Conservation (phyloP, 352 stramenopile species). For the Paralagenidium karlingii region DNA sequence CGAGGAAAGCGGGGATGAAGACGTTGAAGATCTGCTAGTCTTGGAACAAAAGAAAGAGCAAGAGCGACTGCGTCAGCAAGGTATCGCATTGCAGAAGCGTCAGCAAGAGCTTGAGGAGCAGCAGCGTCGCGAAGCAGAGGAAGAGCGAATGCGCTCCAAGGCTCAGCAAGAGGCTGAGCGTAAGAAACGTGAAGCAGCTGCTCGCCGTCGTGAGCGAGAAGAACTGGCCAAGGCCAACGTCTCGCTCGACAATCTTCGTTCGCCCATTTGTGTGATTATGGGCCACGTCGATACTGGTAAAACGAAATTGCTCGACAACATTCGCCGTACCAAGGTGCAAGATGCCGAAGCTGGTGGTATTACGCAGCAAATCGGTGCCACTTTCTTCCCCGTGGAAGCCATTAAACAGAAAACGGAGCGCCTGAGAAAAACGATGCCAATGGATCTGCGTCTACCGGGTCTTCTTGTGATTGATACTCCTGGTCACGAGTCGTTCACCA, state of each 20-base stretch:
- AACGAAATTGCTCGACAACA: constrained; percentile 99
- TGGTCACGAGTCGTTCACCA: constrained; percentile 99
- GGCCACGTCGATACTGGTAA: constrained; percentile 98
- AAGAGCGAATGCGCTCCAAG: constrained; percentile 69
- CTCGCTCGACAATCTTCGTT: constrained; percentile 91
- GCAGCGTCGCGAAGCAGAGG: constrained; percentile 40
- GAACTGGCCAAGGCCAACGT: constrained; percentile 75
- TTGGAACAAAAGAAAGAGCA: constrained; percentile 91
- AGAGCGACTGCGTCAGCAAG: constrained; percentile 83
- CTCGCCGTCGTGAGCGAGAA: constrained; percentile 54
- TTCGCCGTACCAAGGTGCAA: constrained; percentile 98
- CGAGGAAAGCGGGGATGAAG: constrained; percentile 71
- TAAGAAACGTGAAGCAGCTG: constrained; percentile 67
- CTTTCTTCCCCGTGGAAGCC: constrained; percentile 90
- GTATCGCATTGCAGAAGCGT: constrained; percentile 91
- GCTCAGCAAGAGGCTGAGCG: constrained; percentile 71
- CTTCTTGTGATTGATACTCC: constrained; percentile 98
- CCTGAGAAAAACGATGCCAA: constrained; percentile 54
- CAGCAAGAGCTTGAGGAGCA: constrained; percentile 80
- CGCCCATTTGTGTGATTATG: constrained; percentile 99
- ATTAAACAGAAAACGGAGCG: constrained; percentile 84
- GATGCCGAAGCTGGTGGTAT: constrained; percentile 91
- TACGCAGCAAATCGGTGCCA: constrained; percentile 97
- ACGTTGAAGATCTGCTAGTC: constrained; percentile 89
- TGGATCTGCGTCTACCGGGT: constrained; percentile 86